A percentile compares a stretch with the other conserved stretches of the same genome.
Evolutionary conservation across 495 filamentous ascomycete genomes (phyloP).

Genomic region (Podospora pseudoanserina): DNA sequence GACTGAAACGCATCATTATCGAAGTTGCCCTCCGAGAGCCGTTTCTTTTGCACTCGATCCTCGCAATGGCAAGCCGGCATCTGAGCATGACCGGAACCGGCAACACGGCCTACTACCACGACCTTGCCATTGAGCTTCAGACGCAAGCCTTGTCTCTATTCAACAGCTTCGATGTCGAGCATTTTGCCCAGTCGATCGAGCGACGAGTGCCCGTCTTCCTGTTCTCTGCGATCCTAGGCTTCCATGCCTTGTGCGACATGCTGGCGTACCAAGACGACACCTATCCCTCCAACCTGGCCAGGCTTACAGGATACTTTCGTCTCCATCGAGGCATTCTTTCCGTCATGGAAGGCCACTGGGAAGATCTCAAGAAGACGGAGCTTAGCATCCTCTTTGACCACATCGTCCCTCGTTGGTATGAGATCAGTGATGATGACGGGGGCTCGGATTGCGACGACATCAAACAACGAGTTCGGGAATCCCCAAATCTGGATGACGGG

Average conservation of each 20-base stretch:
- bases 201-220: conserved; percentile 46
- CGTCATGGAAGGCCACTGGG: conserved; percentile 28
- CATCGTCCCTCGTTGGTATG: conserved; percentile 18
- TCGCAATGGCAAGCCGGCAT: conserved; percentile 47
- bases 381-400: conserved; percentile 26
- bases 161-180: conserved; percentile 34
- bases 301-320: conserved; percentile 39
- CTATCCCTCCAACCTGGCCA: conserved; percentile 38
- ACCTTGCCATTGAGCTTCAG: conserved; percentile 48
- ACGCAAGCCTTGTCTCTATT: conserved; percentile 46
- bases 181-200: conserved; percentile 22
- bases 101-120: conserved; percentile 35
- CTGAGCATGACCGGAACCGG: conserved; percentile 34
- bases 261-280: conserved; percentile 29
- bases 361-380: conserved; percentile 21
- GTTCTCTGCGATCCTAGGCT: conserved; percentile 46
- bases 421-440: conserved; percentile 16
- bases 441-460: conserved; percentile 31
- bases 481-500: conserved; percentile 4
- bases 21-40: conserved; percentile 26
- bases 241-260: conserved; percentile 48
- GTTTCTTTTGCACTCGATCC: conserved; percentile 44
- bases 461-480: conserved; percentile 11
- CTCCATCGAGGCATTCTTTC: conserved; percentile 45
- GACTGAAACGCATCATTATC: conserved; percentile 17